Evolutionary conservation across 441 rosid genomes (phyloP).

Genomic region (Brassica balearica): DNA sequence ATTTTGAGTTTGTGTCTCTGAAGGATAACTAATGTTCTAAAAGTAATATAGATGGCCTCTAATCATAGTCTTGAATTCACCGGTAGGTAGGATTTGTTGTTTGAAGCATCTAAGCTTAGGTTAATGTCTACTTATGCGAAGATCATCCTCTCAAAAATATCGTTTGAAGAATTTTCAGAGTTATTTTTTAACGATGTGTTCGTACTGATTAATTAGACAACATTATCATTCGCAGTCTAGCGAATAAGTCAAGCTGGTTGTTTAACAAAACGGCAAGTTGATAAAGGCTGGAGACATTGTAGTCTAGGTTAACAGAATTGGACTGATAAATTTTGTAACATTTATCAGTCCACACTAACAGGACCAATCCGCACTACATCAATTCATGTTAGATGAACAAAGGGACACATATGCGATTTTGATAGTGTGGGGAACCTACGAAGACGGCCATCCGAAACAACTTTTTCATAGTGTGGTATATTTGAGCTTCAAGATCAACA

Average conservation of each 20-base stretch:
- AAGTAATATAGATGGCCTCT: not conserved
- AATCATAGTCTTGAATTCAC: not conserved
- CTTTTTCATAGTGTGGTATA: slow-evolving; percentile 20
- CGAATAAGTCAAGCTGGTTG: not conserved
- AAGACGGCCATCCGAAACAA: slow-evolving; percentile 21
- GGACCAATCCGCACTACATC: not conserved
- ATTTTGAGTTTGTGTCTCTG: slow-evolving; percentile 11
- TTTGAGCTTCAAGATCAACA: slow-evolving; percentile 11
- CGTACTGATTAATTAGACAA: not conserved
- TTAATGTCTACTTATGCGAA: not conserved
- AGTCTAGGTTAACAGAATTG: not conserved
- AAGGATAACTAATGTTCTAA: not conserved
- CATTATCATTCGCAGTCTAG: not conserved
- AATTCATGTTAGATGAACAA: slow-evolving; percentile 13
- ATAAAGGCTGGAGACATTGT: not conserved
- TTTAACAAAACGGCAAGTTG: not conserved
- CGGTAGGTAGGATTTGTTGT: not conserved
- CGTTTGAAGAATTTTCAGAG: not conserved
- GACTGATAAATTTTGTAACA: not conserved
- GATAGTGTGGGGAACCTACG: slow-evolving; percentile 28
- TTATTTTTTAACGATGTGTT: not conserved
- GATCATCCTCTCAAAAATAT: not conserved
- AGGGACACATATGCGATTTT: slow-evolving; percentile 1
- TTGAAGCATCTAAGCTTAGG: not conserved
- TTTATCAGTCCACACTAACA: not conserved